Conservation (phyloP, 441 rosid species). For the Gossypium davidsonii region DNA sequence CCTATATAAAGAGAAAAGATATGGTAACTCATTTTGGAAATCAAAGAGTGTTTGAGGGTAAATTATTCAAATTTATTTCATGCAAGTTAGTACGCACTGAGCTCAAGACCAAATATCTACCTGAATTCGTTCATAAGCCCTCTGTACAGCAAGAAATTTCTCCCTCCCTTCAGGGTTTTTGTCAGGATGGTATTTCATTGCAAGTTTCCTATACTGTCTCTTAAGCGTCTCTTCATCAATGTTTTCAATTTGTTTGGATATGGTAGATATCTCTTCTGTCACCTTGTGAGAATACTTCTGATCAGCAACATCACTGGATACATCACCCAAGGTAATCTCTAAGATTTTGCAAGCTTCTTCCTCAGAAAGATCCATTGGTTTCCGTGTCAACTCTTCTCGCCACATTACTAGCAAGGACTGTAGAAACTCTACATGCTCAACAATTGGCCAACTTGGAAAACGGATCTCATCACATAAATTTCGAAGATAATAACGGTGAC, state of each 20-base stretch:
- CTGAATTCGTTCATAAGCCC: conserved; percentile 99
- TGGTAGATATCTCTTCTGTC: conserved; percentile 52
- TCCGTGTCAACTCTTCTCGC: conserved; percentile 98
- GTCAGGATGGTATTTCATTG: conserved; percentile 99
- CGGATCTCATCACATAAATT: conserved; percentile 93
- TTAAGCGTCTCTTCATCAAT: conserved; percentile 99
- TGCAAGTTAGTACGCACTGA: conserved; percentile 6
- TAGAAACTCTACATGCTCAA: conserved; percentile 97
- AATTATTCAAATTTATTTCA: conserved; percentile 2
- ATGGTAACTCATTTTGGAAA: neutral
- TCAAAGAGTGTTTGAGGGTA: neutral
- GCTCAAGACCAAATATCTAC: conserved; percentile 30
- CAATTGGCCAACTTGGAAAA: conserved; percentile 97
- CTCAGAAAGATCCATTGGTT: conserved; percentile 99
- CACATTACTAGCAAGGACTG: conserved; percentile 98
- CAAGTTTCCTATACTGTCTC: conserved; percentile 98
- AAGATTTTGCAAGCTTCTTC: conserved; percentile 96
- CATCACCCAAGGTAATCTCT: conserved; percentile 83
- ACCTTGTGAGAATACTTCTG: conserved; percentile 35
- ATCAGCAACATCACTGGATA: conserved; percentile 46
- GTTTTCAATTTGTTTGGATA: conserved; percentile 88
- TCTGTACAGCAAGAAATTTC: conserved; percentile 96
- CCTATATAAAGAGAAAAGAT: conserved; percentile 41
- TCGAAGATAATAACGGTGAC: conserved; percentile 95
- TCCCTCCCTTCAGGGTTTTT: conserved; percentile 99